A percentile compares a stretch with the other conserved stretches of the same genome.
phyloP scores from a whole-genome alignment of 2,329 filamentous ascomycete species.

The Penicillium sp. region DNA sequence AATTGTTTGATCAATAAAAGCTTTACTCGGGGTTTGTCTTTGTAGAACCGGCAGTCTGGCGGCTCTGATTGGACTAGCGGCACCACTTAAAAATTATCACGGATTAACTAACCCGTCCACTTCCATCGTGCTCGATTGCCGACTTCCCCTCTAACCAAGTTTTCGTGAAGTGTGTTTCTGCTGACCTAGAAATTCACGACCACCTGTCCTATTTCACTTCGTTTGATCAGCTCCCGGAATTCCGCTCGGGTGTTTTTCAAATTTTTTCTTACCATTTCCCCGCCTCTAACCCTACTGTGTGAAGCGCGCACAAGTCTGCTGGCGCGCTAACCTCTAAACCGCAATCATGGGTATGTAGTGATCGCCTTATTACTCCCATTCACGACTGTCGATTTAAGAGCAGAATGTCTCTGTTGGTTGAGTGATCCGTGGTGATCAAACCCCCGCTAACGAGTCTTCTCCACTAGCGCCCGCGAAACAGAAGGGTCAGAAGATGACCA shows the following conservation, averaged over 20 bases:
- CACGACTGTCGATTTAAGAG: background rate
- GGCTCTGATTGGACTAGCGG: slow-evolving; percentile 44
- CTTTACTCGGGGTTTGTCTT: background rate
- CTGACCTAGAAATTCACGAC: slow-evolving; percentile 19
- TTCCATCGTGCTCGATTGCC: slow-evolving; percentile 27
- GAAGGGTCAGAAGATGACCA: slow-evolving; percentile 94
- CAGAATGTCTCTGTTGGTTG: background rate
- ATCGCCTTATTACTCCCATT: background rate
- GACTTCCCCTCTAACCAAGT: slow-evolving; percentile 30
- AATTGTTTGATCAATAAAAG: background rate
- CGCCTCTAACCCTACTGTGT: slow-evolving; percentile 22
- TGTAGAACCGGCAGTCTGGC: background rate
- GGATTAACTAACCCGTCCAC: slow-evolving; percentile 38
- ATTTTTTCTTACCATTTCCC: slow-evolving; percentile 21
- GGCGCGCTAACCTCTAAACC: slow-evolving; percentile 43
- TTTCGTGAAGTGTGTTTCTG: slow-evolving; percentile 21
- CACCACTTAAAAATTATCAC: slow-evolving; percentile 45
- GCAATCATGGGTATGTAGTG: slow-evolving; percentile 61
- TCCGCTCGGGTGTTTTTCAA: slow-evolving; percentile 16
- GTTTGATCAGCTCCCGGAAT: slow-evolving; percentile 17
- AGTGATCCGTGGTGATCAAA: slow-evolving; percentile 29
- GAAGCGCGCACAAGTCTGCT: slow-evolving; percentile 42
- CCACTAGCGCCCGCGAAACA: slow-evolving; percentile 82
- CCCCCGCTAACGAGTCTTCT: slow-evolving; percentile 43
- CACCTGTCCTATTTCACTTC: slow-evolving; percentile 16